A percentile compares a stretch with the other conserved stretches of the same genome.
phyloP scores from a whole-genome alignment of 2,329 filamentous ascomycete species.

The Sporothrix schenckii region DNA sequence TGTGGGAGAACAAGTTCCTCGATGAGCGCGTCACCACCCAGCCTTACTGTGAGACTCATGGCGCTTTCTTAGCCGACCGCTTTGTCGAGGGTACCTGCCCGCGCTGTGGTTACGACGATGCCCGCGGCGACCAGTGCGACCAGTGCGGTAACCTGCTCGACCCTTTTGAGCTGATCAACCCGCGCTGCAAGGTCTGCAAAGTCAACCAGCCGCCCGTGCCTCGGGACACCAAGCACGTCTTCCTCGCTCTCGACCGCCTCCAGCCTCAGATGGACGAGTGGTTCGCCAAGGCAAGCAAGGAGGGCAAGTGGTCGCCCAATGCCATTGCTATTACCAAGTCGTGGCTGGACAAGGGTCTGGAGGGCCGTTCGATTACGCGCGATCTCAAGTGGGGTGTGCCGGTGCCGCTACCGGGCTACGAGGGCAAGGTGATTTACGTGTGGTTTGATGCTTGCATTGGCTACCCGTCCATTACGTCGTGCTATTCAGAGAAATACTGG shows the following conservation, averaged over 20 bases:
- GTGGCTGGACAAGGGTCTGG: constrained; percentile 82
- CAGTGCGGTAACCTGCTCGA: constrained; percentile 73
- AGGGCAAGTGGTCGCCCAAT: constrained; percentile 77
- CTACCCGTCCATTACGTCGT: constrained; percentile 92
- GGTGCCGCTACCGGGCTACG: constrained; percentile 57
- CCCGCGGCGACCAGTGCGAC: constrained; percentile 66
- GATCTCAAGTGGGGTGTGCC: constrained; percentile 87
- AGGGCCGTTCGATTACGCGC: constrained; percentile 85
- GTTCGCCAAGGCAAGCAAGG: constrained; percentile 71
- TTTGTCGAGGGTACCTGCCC: constrained; percentile 80
- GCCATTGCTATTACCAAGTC: constrained; percentile 74
- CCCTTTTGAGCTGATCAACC: constrained; percentile 75
- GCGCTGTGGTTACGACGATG: constrained; percentile 71
- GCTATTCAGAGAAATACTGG: constrained; percentile 75
- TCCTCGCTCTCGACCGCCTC: constrained; percentile 81
- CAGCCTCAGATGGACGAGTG: constrained; percentile 77
- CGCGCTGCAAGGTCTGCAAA: constrained; percentile 96
- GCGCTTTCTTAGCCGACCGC: constrained; percentile 77
- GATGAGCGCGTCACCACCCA: constrained; percentile 86
- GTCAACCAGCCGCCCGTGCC: constrained; percentile 78
- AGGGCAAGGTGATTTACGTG: constrained; percentile 80
- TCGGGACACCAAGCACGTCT: constrained; percentile 85
- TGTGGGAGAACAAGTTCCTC: constrained; percentile 86
- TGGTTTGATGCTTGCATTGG: constrained; percentile 79
- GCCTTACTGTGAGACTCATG: constrained; percentile 75